These are phyloP conservation scores for Xylaria sp. DNA, from an alignment of 2,329 filamentous ascomycete genomes.

Conservation along the genomic window DNA sequence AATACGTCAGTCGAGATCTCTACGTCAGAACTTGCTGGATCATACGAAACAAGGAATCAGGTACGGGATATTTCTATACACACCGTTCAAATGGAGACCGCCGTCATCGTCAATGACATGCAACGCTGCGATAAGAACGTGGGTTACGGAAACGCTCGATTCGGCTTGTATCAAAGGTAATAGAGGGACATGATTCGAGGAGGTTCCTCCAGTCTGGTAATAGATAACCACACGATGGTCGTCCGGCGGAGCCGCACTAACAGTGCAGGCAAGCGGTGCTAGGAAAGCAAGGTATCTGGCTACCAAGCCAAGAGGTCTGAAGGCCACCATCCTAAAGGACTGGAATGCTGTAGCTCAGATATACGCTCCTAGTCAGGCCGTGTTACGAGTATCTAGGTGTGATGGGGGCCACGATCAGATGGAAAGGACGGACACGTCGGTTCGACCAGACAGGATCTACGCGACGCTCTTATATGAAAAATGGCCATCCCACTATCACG, in stretches of 20 bases:
- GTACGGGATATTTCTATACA: background rate
- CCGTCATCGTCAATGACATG: constrained; percentile 78
- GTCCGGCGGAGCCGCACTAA: constrained; percentile 36
- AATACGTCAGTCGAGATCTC: background rate
- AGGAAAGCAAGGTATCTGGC: constrained; percentile 40
- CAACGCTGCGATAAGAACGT: constrained; percentile 87
- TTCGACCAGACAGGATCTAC: constrained; percentile 3
- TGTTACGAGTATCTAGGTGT: background rate
- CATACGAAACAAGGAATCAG: background rate
- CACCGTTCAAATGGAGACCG: constrained; percentile 77
- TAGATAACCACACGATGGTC: constrained; percentile 57
- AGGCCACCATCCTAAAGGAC: constrained; percentile 40
- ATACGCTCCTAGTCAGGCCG: background rate
- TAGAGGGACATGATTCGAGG: constrained; percentile 59
- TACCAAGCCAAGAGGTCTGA: constrained; percentile 38
- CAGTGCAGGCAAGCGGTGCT: constrained; percentile 34
- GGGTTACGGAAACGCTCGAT: constrained; percentile 67
- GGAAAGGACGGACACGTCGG: constrained; percentile 4
- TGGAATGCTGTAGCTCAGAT: constrained; percentile 17
- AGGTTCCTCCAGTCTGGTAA: constrained; percentile 58
- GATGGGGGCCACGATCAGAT: constrained; percentile 16
- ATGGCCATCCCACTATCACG: background rate
- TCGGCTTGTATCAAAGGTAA: constrained; percentile 60
- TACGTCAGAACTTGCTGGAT: background rate
- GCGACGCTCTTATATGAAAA: constrained; percentile 26